phyloP scores from a whole-genome alignment of 306 rosid species.

The Rosa chinensis region DNA sequence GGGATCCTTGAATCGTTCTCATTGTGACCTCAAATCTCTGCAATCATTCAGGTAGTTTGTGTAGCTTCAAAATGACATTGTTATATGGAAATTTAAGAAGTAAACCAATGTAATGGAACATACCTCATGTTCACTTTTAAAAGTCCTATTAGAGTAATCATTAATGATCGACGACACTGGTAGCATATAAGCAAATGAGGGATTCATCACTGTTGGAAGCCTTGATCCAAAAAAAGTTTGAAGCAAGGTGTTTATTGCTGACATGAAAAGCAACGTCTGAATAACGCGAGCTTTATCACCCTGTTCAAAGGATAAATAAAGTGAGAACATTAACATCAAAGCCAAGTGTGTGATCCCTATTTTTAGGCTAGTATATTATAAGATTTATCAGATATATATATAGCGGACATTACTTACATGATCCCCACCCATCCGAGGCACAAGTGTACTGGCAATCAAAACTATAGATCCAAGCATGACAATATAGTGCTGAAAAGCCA shows the following conservation, averaged over 20 bases:
- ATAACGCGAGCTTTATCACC: slow-evolving; percentile 92
- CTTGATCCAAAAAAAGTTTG: slow-evolving; percentile 81
- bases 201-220: slow-evolving; percentile 84
- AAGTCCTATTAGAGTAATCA: slow-evolving; percentile 48
- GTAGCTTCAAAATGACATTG: background rate
- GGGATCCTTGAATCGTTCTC: slow-evolving; percentile 89
- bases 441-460: slow-evolving; percentile 64
- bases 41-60: slow-evolving; percentile 25
- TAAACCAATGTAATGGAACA: background rate
- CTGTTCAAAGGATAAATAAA: slow-evolving; percentile 35
- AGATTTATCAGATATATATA: background rate
- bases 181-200: slow-evolving; percentile 62
- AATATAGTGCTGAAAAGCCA: slow-evolving; percentile 93
- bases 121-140: slow-evolving; percentile 66
- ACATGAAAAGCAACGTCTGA: slow-evolving; percentile 76
- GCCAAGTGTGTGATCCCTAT: background rate
- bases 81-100: background rate
- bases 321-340: slow-evolving; percentile 6
- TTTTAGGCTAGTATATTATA: background rate
- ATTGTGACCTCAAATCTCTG: slow-evolving; percentile 72
- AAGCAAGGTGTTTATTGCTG: slow-evolving; percentile 78
- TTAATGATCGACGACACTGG: slow-evolving; percentile 78
- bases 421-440: slow-evolving; percentile 85
- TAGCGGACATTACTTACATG: slow-evolving; percentile 51
- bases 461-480: slow-evolving; percentile 97